A percentile compares a stretch with the other conserved stretches of the same genome.
Conservation (phyloP, 2,329 filamentous ascomycete genomes). For the Cercospora nicotianae region DNA sequence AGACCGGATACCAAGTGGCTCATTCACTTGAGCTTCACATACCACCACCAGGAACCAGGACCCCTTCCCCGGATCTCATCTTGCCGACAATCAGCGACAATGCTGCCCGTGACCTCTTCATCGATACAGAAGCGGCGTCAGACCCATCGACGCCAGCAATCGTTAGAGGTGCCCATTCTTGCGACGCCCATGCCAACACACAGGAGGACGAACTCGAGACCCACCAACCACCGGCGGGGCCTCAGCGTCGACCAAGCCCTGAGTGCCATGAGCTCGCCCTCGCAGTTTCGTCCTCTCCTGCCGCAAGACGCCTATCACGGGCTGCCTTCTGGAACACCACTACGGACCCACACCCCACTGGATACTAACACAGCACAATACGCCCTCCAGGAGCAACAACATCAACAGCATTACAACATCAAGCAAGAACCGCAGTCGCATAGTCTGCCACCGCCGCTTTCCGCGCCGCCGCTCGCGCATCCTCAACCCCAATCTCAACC, state of each 20-base stretch:
- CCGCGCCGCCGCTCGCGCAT: slow-evolving; percentile 29
- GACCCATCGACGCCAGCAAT: slow-evolving; percentile 83
- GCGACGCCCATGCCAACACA: slow-evolving; percentile 59
- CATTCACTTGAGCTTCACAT: slow-evolving; percentile 16
- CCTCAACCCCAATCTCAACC: slow-evolving; percentile 29
- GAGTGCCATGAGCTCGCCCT: slow-evolving; percentile 27
- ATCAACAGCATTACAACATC: slow-evolving; percentile 61
- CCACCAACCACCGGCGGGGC: slow-evolving; percentile 69
- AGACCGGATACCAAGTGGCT: slow-evolving; percentile 10
- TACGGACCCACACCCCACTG: slow-evolving; percentile 45
- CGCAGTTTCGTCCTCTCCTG: slow-evolving; percentile 55
- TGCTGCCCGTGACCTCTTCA: slow-evolving; percentile 73
- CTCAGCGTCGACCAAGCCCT: slow-evolving; percentile 73
- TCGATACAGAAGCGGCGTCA: slow-evolving; percentile 72
- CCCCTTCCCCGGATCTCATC: slow-evolving; percentile 13
- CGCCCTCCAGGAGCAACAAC: slow-evolving; percentile 22
- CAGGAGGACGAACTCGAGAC: slow-evolving; percentile 44
- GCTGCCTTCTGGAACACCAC: slow-evolving; percentile 32
- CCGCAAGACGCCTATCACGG: slow-evolving; percentile 43
- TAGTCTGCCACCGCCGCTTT: slow-evolving; percentile 70
- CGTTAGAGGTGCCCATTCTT: slow-evolving; percentile 75
- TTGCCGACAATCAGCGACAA: slow-evolving; percentile 39
- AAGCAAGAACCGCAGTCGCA: slow-evolving; percentile 86
- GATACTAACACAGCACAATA: slow-evolving; percentile 48
- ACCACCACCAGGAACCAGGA: slow-evolving; percentile 10